These are phyloP conservation scores for Ocimum tenuiflorum DNA, from an alignment of 257 asterid genomes.

Conservation along the genomic window DNA sequence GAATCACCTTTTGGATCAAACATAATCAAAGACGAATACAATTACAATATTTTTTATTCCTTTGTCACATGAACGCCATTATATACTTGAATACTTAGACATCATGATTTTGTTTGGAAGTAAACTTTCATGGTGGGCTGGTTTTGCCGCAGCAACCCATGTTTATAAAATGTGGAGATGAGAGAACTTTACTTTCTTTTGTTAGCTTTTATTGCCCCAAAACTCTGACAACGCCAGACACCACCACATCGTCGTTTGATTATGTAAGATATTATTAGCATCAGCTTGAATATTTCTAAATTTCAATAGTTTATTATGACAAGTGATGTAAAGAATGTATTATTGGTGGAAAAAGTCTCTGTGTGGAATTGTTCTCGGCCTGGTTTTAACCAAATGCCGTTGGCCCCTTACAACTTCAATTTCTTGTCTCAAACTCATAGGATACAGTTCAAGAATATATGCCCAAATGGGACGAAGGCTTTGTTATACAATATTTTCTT, in stretches of 20 bases:
- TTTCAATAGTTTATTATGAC: neutral
- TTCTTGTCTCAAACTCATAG: too few relatives aligned
- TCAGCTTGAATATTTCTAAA: too few relatives aligned
- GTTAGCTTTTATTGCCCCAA: neutral
- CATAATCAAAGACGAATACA: too few relatives aligned
- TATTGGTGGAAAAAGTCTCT: neutral
- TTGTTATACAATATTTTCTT: neutral
- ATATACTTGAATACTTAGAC: neutral
- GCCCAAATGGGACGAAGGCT: neutral
- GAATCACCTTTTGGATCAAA: too few relatives aligned
- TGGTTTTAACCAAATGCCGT: neutral
- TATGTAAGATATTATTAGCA: neutral
- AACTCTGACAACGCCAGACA: neutral
- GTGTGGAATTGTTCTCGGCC: neutral
- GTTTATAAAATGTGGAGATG: slow-evolving; percentile 24
- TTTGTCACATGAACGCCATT: too few relatives aligned
- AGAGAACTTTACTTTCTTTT: neutral
- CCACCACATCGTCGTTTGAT: neutral
- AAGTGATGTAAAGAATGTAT: too few relatives aligned
- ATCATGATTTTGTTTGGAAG: slow-evolving; percentile 25
- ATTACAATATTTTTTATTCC: too few relatives aligned
- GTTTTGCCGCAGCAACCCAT: slow-evolving; percentile 29
- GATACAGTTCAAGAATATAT: too few relatives aligned
- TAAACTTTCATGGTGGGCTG: slow-evolving; percentile 10
- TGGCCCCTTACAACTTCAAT: neutral